These are phyloP conservation scores for Arthromyces matolae DNA, from an alignment of 768 basidiomycete genomes.

Conservation along the genomic window DNA sequence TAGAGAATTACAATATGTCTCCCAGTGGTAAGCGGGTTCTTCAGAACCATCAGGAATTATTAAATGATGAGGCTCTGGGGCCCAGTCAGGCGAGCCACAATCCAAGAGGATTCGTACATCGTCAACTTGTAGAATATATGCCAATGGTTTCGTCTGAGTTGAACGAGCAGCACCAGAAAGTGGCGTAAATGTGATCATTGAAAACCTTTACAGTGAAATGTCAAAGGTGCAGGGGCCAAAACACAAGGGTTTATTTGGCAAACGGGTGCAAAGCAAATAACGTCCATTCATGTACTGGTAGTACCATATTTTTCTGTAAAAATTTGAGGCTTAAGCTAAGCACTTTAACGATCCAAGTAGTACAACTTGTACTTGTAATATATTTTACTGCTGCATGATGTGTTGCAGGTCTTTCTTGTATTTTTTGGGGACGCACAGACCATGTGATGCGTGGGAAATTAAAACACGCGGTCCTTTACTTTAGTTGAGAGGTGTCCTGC, in stretches of 20 bases:
- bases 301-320: too few relatives aligned
- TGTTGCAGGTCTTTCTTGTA: neutral
- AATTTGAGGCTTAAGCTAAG: too few relatives aligned
- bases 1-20: constrained; percentile 61
- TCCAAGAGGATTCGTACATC: constrained; percentile 92
- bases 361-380: too few relatives aligned
- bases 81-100: constrained; percentile 89
- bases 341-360: too few relatives aligned
- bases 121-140: constrained; percentile 91
- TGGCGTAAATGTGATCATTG: constrained; percentile 94
- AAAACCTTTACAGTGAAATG: too few relatives aligned
- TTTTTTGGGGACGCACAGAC: constrained; percentile 36
- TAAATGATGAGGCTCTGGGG: constrained; percentile 50
- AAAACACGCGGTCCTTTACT: constrained; percentile 34
- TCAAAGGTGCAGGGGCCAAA: too few relatives aligned
- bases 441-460: constrained; percentile 45
- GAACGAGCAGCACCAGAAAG: constrained; percentile 81
- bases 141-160: constrained; percentile 57
- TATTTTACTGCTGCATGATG: too few relatives aligned
- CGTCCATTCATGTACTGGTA: too few relatives aligned
- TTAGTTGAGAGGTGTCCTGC: constrained; percentile 39
- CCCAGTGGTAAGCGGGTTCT: constrained; percentile 44
- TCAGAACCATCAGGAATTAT: constrained; percentile 27
- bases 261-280: constrained; percentile 16
- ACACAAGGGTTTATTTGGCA: constrained; percentile 16